A percentile compares a stretch with the other conserved stretches of the same genome.
phyloP scores from a whole-genome alignment of 345 rosid genomes.

The Raphanus sativus region DNA sequence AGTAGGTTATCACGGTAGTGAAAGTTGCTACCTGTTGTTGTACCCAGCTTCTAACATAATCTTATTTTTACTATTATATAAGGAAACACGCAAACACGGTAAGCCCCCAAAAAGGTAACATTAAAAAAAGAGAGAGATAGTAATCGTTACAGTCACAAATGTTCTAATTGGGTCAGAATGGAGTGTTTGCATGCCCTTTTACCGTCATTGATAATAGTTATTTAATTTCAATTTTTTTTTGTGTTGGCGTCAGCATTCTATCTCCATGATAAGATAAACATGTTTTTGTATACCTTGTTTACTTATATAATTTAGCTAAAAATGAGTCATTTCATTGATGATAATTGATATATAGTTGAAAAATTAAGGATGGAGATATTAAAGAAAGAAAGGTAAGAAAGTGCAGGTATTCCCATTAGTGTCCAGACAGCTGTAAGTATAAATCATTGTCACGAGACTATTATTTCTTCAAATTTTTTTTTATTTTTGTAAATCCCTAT shows the following conservation, averaged over 20 bases:
- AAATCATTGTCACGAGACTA: constrained; percentile 24
- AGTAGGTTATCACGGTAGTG: constrained; percentile 13
- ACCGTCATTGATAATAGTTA: background rate
- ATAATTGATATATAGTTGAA: background rate
- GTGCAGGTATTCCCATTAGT: constrained; percentile 31
- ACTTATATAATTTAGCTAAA: background rate
- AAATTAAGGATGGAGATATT: too few species aligned
- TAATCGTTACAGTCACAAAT: background rate
- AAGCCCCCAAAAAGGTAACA: background rate
- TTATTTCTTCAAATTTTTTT: background rate
- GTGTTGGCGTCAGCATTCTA: background rate
- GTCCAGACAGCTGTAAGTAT: constrained; percentile 29
- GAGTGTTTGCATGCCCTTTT: background rate
- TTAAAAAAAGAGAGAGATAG: background rate
- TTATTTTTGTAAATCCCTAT: background rate
- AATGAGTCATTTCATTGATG: background rate
- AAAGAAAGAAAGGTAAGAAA: background rate
- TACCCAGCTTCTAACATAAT: background rate
- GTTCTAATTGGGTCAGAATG: background rate
- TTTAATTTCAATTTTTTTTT: background rate
- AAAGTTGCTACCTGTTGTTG: constrained; percentile 11
- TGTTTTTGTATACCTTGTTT: background rate
- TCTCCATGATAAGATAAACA: background rate
- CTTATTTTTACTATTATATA: background rate
- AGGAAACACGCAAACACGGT: background rate